Conservation (phyloP, 78 protist genomes). For the Dictyostelium purpureum region DNA sequence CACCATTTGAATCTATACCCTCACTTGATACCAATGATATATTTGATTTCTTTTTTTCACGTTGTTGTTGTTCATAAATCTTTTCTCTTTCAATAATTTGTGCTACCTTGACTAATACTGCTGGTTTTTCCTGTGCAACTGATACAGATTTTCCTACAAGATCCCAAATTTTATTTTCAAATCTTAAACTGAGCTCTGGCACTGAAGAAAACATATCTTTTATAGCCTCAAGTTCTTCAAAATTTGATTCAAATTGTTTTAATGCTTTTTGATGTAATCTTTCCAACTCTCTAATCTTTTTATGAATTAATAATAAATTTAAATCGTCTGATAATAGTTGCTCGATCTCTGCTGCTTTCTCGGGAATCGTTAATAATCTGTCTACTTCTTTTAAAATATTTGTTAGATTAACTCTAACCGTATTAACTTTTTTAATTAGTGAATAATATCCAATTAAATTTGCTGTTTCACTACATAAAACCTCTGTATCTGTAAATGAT, state of each 20-base stretch:
- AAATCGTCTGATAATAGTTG: slow-evolving; percentile 30
- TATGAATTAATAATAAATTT: slow-evolving; percentile 32
- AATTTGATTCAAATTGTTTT: slow-evolving; percentile 67
- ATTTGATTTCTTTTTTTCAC: neutral
- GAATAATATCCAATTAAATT: slow-evolving; percentile 67
- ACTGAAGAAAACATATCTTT: slow-evolving; percentile 67
- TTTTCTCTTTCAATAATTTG: slow-evolving; percentile 71
- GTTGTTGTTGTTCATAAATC: slow-evolving; percentile 18
- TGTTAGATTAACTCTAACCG: slow-evolving; percentile 33
- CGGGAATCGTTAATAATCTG: slow-evolving; percentile 65
- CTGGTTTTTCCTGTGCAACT: slow-evolving; percentile 21
- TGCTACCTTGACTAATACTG: slow-evolving; percentile 61
- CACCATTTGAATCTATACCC: neutral
- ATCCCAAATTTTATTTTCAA: slow-evolving; percentile 67
- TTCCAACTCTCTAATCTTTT: slow-evolving; percentile 50
- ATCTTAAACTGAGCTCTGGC: slow-evolving; percentile 18
- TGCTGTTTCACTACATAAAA: slow-evolving; percentile 35
- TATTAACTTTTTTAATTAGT: slow-evolving; percentile 64
- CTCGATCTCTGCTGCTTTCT: slow-evolving; percentile 70
- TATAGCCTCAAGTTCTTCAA: slow-evolving; percentile 56
- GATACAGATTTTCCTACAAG: slow-evolving; percentile 20
- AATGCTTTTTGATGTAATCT: slow-evolving; percentile 65
- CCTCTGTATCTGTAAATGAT: slow-evolving; percentile 34
- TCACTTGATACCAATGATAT: slow-evolving; percentile 7
- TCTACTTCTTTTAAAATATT: slow-evolving; percentile 60